Evolutionary conservation across 306 rosid genomes (phyloP).

Genomic region (Casuarina equisetifolia): DNA sequence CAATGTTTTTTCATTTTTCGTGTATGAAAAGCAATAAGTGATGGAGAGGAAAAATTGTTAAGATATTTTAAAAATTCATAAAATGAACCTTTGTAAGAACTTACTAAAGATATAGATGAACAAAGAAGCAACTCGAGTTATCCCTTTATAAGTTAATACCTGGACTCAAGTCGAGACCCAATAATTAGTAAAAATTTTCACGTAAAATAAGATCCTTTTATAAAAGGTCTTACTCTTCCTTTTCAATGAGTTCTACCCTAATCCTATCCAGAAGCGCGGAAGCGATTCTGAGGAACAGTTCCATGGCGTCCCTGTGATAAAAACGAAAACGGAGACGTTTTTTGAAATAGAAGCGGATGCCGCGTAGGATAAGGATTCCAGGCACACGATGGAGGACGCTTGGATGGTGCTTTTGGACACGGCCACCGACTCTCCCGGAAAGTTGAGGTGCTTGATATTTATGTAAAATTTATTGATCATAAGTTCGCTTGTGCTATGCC

Average conservation of each 20-base stretch:
- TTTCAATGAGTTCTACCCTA: neutral
- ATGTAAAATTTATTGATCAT: neutral
- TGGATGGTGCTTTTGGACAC: conserved; percentile 72
- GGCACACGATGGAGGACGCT: conserved; percentile 87
- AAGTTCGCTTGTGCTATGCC: neutral
- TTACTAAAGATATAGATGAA: too few relatives aligned
- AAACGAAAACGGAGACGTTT: conserved; percentile 37
- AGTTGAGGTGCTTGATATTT: conserved; percentile 53
- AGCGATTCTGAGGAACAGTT: conserved; percentile 17
- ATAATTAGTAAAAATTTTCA: too few relatives aligned
- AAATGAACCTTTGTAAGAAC: too few relatives aligned
- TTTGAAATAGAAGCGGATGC: conserved; percentile 75
- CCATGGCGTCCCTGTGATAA: conserved; percentile 28
- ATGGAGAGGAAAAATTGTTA: too few relatives aligned
- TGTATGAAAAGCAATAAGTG: too few relatives aligned
- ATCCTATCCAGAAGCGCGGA: conserved; percentile 40
- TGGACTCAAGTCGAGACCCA: too few relatives aligned
- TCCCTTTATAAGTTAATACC: too few relatives aligned
- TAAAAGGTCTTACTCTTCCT: too few relatives aligned
- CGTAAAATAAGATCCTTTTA: too few relatives aligned
- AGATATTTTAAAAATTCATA: too few relatives aligned
- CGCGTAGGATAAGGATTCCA: conserved; percentile 78
- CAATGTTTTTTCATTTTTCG: too few relatives aligned
- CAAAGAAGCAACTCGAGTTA: too few relatives aligned
- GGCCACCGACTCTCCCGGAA: conserved; percentile 51